Percentiles rank a stretch among this genome's conserved stretches.
These are phyloP conservation scores for Combretum micranthum DNA, from an alignment of 345 rosid genomes.

Conservation along the genomic window DNA sequence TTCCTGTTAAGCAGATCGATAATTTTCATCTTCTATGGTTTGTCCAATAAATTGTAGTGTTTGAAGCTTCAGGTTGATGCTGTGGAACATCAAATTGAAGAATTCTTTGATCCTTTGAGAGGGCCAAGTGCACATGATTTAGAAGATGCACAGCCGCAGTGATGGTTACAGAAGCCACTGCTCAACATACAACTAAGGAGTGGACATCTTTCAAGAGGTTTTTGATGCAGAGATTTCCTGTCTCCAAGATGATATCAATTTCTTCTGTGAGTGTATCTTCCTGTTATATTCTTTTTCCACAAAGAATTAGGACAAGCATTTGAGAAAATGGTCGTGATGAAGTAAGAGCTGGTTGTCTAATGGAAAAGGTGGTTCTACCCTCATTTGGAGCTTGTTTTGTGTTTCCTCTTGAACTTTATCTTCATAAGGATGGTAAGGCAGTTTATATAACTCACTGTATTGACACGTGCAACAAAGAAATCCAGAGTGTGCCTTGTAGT, in stretches of 20 bases:
- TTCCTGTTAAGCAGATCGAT: too few species aligned
- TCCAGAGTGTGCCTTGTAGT: too few species aligned
- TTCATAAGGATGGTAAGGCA: too few species aligned
- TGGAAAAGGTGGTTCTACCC: too few species aligned
- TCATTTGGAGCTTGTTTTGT: too few species aligned
- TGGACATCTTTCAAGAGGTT: slow-evolving; percentile 77
- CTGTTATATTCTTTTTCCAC: neutral
- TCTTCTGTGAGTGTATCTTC: slow-evolving; percentile 47
- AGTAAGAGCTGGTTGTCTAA: neutral
- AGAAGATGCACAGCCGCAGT: slow-evolving; percentile 17
- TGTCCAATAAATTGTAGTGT: neutral
- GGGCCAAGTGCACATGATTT: slow-evolving; percentile 21
- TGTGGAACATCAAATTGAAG: slow-evolving; percentile 19
- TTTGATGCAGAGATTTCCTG: slow-evolving; percentile 81
- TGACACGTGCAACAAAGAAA: too few species aligned
- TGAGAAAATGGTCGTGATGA: neutral
- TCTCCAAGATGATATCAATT: slow-evolving; percentile 58
- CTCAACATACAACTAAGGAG: slow-evolving; percentile 38
- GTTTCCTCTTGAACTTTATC: too few species aligned
- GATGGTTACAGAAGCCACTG: slow-evolving; percentile 13
- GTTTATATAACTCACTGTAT: too few species aligned
- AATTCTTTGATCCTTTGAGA: slow-evolving; percentile 74
- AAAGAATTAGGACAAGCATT: slow-evolving; percentile 1
- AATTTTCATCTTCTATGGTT: neutral
- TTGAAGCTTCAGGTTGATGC: slow-evolving; percentile 23